phyloP scores from a whole-genome alignment of 768 basidiomycete genomes.

The Rhizopogon vulgaris region DNA sequence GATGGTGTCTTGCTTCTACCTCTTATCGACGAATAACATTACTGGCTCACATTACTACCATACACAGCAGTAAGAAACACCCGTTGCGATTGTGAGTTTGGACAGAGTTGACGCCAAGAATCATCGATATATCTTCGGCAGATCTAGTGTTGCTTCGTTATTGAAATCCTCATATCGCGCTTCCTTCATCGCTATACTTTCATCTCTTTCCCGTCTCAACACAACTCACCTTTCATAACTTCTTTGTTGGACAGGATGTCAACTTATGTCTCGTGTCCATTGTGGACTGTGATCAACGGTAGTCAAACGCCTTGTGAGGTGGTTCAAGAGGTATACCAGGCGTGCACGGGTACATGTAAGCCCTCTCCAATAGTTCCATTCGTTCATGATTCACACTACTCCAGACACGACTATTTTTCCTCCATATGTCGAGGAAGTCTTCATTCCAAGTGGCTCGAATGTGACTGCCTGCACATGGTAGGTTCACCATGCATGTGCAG shows the following conservation, averaged over 20 bases:
- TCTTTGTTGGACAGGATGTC: neutral
- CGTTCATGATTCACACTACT: too few species aligned
- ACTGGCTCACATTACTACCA: too few species aligned
- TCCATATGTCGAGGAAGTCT: slow-evolving; percentile 1
- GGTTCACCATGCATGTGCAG: neutral
- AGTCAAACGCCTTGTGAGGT: slow-evolving; percentile 11
- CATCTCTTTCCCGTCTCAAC: too few species aligned
- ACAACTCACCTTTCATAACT: too few species aligned
- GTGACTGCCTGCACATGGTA: slow-evolving; percentile 21
- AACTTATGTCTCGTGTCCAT: slow-evolving; percentile 3
- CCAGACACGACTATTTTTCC: neutral
- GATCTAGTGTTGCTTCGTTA: neutral
- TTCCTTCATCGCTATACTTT: neutral
- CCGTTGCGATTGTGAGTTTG: too few species aligned
- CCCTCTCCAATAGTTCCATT: neutral
- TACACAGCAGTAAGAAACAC: too few species aligned
- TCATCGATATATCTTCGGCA: too few species aligned
- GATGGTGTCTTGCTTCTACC: too few species aligned
- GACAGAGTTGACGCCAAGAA: too few species aligned
- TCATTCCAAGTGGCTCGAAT: slow-evolving; percentile 11
- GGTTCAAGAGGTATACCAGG: slow-evolving; percentile 15
- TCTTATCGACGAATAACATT: too few species aligned
- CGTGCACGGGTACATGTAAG: slow-evolving; percentile 16
- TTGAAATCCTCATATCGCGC: neutral
- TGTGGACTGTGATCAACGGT: slow-evolving; percentile 6